These are phyloP conservation scores for Thozetella sp. DNA, from an alignment of 495 filamentous ascomycete genomes.

Conservation along the genomic window DNA sequence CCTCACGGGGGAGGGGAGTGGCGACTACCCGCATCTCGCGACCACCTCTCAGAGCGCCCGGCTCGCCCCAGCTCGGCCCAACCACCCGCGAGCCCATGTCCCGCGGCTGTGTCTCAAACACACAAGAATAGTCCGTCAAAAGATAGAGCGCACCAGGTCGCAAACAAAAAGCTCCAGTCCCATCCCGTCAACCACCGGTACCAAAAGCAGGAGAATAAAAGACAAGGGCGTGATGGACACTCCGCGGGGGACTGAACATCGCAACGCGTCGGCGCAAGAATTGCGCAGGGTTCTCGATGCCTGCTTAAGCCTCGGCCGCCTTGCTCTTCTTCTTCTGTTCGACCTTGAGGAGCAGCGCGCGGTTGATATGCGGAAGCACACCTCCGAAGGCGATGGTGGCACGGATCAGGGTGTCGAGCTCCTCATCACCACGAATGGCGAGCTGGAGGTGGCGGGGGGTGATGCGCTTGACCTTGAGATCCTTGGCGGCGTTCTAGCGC, in stretches of 20 bases:
- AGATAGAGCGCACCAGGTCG: not conserved
- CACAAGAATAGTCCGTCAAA: not conserved
- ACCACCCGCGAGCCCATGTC: not conserved
- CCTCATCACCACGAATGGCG: slow-evolving; percentile 97
- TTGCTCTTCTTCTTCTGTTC: slow-evolving; percentile 99
- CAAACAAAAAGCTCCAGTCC: slow-evolving; percentile 1
- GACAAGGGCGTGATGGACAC: not conserved
- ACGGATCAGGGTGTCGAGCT: slow-evolving; percentile 95
- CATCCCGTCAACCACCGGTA: not conserved
- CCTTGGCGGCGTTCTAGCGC: slow-evolving; percentile 87
- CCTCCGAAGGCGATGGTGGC: slow-evolving; percentile 98
- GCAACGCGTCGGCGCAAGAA: not conserved
- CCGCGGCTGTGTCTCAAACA: not conserved
- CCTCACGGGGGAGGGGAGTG: not conserved
- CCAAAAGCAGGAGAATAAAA: not conserved
- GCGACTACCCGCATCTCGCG: not conserved
- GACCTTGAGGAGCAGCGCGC: slow-evolving; percentile 94
- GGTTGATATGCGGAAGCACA: slow-evolving; percentile 98
- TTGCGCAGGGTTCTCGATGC: not conserved
- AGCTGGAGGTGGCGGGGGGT: slow-evolving; percentile 97
- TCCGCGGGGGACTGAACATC: not conserved
- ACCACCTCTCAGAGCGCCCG: too few species aligned
- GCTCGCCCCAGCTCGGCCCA: not conserved
- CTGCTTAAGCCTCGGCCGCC: slow-evolving; percentile 55
- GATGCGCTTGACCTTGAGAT: slow-evolving; percentile 99